Evolutionary conservation across 352 stramenopile genomes (phyloP), one percentile per base, ranked within the genome.

Genomic region (Elongisporangium anandrum): DNA sequence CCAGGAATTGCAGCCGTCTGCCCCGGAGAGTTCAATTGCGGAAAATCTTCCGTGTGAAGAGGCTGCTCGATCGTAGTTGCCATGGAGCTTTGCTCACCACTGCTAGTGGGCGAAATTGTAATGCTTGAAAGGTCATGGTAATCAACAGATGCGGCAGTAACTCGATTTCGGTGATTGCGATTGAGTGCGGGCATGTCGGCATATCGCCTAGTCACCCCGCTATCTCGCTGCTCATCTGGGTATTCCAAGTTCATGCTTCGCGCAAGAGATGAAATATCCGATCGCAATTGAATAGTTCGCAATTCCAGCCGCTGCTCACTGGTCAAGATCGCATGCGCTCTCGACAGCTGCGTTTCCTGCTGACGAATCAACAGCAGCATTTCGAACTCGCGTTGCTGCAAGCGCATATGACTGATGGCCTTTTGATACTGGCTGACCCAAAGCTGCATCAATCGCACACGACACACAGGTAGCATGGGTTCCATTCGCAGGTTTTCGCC

Each of bases 351-450:
- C 0, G 77, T 73, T 58, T 95, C 85, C 60, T 95, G 85, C 59
- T 92, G 81, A 6, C 84, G 79, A 61, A 95, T 92, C 19, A 95
- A 57, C 59, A 81, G 68, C 19, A 92, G 68, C 80, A 95, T 92
- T 45, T 95, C 85, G 20, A 88, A 90, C 56, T 95, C 85, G 26
- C 85, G 85, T 65, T 95, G 85, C 59, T 95, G 85, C 39, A 95
- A 57, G 1, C 85, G 79, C 85, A 95, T 95, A 62, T 95, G 85
- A 21, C 85, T 87, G 52, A 95, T 92, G 2, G 85, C 85, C 49
- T 95, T 95, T 53, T 95, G 85, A 59, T 95, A 92, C 63, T 95
- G 85, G 48, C 83, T 90, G 26, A 76, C 73, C 85, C 85, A 95
- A 4, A 95, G 68, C 61, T 95, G 85, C 83, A 94, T 94, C 19